A percentile compares a stretch with the other conserved stretches of the same genome.
Conservation (phyloP, 768 basidiomycete genomes). For the Collybiopsis luxurians region DNA sequence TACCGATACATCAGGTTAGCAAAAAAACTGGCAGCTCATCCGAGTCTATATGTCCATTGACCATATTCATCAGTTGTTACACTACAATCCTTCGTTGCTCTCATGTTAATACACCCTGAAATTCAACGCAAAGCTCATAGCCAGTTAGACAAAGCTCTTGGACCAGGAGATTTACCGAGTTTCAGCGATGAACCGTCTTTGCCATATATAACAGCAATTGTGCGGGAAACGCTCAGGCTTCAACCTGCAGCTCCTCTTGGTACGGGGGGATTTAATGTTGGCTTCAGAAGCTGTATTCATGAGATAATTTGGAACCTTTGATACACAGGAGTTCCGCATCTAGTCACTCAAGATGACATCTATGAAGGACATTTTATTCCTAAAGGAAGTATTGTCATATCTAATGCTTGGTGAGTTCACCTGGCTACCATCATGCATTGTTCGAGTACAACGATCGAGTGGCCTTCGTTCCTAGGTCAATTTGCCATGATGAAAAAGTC, state of each 20-base stretch:
- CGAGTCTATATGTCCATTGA: not conserved
- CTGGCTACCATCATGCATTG: too few species aligned
- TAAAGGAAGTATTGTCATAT: too few species aligned
- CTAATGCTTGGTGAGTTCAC: too few species aligned
- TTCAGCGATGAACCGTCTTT: conserved; percentile 9
- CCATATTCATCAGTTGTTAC: not conserved
- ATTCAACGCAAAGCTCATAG: not conserved
- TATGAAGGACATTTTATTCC: too few species aligned
- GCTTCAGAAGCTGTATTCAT: too few species aligned
- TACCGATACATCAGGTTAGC: too few species aligned
- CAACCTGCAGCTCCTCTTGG: conserved; percentile 20
- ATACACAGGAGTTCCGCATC: too few species aligned
- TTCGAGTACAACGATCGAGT: too few species aligned
- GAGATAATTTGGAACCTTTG: too few species aligned
- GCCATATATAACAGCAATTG: conserved; percentile 28
- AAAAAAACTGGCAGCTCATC: not conserved
- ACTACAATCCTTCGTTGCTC: not conserved
- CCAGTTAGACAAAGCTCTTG: not conserved
- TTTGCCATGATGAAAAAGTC: not conserved
- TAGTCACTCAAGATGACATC: too few species aligned
- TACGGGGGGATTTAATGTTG: conserved; percentile 6
- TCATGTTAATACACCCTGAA: not conserved
- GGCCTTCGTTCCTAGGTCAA: not conserved
- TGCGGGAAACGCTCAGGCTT: conserved; percentile 27
- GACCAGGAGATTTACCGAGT: conserved; percentile 18